Percentiles rank a stretch among this genome's conserved stretches.
Evolutionary conservation across 2,329 filamentous ascomycete species (phyloP).

Genomic region (Magnaporthales sp.): DNA sequence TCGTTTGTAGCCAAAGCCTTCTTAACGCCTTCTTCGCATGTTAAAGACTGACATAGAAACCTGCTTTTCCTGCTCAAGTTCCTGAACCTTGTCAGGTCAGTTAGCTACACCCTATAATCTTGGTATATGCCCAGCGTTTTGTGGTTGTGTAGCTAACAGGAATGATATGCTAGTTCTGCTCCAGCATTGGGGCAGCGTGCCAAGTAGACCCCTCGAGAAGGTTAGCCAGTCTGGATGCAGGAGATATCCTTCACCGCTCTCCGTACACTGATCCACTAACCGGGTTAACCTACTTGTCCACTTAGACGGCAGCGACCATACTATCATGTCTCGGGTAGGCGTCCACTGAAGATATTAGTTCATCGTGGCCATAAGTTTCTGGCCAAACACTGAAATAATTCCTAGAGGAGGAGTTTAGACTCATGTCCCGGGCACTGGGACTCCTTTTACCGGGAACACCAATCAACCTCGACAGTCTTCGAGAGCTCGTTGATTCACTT

Average conservation of each 20-base stretch:
- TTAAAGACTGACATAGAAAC: neutral
- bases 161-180: slow-evolving; percentile 10
- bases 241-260: neutral
- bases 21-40: neutral
- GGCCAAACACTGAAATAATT: neutral
- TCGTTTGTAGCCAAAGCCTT: too few relatives aligned
- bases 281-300: neutral
- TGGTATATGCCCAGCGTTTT: neutral
- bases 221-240: neutral
- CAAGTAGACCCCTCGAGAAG: slow-evolving; percentile 17
- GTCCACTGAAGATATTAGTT: neutral
- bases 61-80: slow-evolving; percentile 8
- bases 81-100: slow-evolving; percentile 17
- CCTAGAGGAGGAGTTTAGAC: slow-evolving; percentile 18
- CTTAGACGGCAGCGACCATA: slow-evolving; percentile 18
- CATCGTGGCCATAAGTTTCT: neutral
- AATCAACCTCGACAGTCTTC: slow-evolving; percentile 15
- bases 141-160: neutral
- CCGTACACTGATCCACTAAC: neutral
- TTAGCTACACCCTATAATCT: neutral
- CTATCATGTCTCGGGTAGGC: slow-evolving; percentile 16
- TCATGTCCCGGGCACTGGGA: slow-evolving; percentile 18
- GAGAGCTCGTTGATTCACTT: slow-evolving; percentile 11
- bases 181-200: slow-evolving; percentile 17
- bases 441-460: slow-evolving; percentile 15